Conservation (phyloP, 768 basidiomycete species). For the Hemileccinum rubropunctum region DNA sequence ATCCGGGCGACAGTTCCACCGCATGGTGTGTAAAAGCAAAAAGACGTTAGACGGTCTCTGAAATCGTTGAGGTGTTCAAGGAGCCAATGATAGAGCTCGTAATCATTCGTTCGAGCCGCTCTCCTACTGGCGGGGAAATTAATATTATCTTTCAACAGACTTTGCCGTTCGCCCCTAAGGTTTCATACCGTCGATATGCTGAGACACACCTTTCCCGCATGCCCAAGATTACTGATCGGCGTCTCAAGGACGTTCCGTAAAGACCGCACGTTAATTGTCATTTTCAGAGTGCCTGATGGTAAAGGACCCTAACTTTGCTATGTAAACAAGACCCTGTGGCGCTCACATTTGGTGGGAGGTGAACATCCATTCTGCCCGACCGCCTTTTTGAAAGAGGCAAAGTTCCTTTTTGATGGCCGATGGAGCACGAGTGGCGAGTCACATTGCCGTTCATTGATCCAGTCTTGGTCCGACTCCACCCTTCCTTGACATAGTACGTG, state of each 20-base stretch:
- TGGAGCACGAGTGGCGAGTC: background rate
- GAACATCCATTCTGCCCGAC: background rate
- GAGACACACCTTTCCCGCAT: conserved; percentile 1
- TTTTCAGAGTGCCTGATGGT: conserved; percentile 15
- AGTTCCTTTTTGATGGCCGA: background rate
- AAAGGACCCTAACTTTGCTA: conserved; percentile 6
- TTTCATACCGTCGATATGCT: background rate
- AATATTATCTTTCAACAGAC: background rate
- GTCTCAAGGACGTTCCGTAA: conserved; percentile 17
- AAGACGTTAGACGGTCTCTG: no score
- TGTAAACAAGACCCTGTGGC: conserved; percentile 18
- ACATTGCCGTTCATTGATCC: background rate
- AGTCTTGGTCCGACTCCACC: background rate
- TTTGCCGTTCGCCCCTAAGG: conserved; percentile 1
- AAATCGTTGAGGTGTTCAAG: background rate
- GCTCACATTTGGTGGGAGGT: background rate
- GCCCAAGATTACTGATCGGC: conserved; percentile 13
- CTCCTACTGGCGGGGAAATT: background rate
- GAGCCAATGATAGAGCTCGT: background rate
- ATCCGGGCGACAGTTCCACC: no score
- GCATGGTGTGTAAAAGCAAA: background rate
- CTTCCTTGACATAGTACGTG: background rate
- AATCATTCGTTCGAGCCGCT: background rate
- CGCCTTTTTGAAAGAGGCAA: conserved; percentile 12
- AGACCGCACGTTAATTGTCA: conserved; percentile 6